These are phyloP conservation scores for Didymella segeticola DNA, from an alignment of 2,329 filamentous ascomycete genomes.

Conservation along the genomic window DNA sequence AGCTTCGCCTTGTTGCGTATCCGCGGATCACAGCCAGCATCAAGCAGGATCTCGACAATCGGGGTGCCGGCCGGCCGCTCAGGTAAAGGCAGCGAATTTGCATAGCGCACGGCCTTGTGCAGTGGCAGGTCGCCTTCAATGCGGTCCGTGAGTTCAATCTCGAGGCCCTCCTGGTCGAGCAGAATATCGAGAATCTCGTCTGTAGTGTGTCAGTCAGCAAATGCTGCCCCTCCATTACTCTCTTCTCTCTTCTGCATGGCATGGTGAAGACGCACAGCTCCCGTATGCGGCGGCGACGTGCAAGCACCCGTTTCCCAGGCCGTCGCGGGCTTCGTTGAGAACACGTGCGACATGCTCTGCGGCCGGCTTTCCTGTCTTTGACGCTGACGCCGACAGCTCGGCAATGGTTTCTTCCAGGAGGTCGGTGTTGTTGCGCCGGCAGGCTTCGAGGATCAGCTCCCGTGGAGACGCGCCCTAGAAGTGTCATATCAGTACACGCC, in stretches of 20 bases:
- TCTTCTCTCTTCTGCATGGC: no score
- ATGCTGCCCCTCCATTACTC: no score
- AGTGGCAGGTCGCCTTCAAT: conserved; percentile 78
- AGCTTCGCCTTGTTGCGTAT: conserved; percentile 76
- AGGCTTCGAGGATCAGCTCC: conserved; percentile 90
- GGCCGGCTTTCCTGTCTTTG: conserved; percentile 59
- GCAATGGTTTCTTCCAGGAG: conserved; percentile 77
- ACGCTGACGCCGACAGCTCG: conserved; percentile 54
- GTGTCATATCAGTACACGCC: no score
- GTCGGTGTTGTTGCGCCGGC: conserved; percentile 88
- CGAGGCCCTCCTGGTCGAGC: conserved; percentile 82
- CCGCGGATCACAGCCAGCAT: conserved; percentile 73
- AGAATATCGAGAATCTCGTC: conserved; percentile 83
- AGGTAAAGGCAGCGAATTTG: conserved; percentile 70
- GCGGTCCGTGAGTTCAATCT: conserved; percentile 79
- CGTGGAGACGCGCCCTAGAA: conserved; percentile 87
- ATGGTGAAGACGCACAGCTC: conserved; percentile 69
- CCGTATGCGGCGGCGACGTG: conserved; percentile 87
- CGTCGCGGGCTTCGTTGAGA: conserved; percentile 84
- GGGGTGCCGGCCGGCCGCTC: conserved; percentile 72
- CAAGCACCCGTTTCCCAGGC: conserved; percentile 86
- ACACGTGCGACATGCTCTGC: conserved; percentile 72
- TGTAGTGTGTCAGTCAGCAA: conserved; percentile 37
- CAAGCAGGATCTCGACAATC: conserved; percentile 80
- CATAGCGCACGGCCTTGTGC: conserved; percentile 78